Conservation (phyloP, 2,329 filamentous ascomycete genomes). For the Harringtonia aguacate region DNA sequence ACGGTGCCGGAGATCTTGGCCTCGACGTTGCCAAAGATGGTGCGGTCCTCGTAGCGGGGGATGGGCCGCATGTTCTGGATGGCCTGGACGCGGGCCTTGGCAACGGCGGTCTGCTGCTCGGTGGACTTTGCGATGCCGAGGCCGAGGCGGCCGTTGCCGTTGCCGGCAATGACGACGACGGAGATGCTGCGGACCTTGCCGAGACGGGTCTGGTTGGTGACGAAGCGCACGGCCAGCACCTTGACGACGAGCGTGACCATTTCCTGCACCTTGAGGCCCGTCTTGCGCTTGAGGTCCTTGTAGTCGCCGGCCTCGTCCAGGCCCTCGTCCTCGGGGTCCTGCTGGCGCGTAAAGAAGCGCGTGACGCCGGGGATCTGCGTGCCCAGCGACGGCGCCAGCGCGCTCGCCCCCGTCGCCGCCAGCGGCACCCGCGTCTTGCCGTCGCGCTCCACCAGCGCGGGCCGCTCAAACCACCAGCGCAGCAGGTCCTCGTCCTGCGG, state of each 20-base stretch:
- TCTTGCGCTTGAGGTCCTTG: constrained; percentile 41
- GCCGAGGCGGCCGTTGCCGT: constrained; percentile 74
- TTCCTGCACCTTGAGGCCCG: constrained; percentile 40
- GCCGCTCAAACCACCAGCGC: constrained; percentile 23
- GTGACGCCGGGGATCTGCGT: constrained; percentile 40
- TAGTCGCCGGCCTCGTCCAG: constrained; percentile 40
- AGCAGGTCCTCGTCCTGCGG: constrained; percentile 19
- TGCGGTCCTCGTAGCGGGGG: constrained; percentile 79
- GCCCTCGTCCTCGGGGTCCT: constrained; percentile 38
- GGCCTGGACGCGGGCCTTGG: constrained; percentile 69
- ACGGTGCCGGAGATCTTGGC: constrained; percentile 82
- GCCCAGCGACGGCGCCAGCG: constrained; percentile 38
- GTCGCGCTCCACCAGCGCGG: constrained; percentile 22
- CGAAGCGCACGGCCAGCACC: constrained; percentile 60
- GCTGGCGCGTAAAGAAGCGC: constrained; percentile 36
- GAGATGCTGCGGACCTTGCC: constrained; percentile 80
- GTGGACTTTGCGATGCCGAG: constrained; percentile 84
- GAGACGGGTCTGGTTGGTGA: constrained; percentile 90
- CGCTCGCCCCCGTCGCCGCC: constrained; percentile 25
- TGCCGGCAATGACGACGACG: constrained; percentile 72
- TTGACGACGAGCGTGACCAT: constrained; percentile 53
- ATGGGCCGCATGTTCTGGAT: constrained; percentile 93
- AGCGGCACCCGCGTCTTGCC: constrained; percentile 6
- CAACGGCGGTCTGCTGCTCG: constrained; percentile 54
- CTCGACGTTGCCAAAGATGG: constrained; percentile 76